Evolutionary conservation across 306 rosid genomes (phyloP).

Genomic region (Leucaena leucocephala): DNA sequence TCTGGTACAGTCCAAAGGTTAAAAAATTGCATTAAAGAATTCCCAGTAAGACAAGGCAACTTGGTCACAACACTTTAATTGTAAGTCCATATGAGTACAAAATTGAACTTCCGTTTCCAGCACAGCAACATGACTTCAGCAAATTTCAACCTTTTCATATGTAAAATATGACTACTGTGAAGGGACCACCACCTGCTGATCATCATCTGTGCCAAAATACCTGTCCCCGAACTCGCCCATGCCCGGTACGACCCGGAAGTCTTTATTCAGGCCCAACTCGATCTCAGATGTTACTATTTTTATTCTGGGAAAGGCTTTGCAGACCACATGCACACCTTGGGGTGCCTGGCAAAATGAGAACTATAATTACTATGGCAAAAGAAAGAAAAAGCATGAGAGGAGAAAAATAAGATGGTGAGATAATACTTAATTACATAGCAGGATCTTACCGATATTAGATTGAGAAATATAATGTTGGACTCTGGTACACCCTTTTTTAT

Average conservation of each 20-base stretch:
- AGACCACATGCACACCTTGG: constrained; percentile 87
- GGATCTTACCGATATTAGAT: constrained; percentile 89
- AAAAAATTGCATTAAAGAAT: constrained; percentile 37
- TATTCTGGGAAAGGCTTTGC: constrained; percentile 89
- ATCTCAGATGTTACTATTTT: constrained; percentile 98
- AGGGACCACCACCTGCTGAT: constrained; percentile 51
- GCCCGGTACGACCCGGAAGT: constrained; percentile 92
- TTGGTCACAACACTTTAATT: not conserved
- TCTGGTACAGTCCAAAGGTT: constrained; percentile 19
- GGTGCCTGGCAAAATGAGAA: constrained; percentile 72
- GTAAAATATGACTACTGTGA: constrained; percentile 45
- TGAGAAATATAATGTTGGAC: constrained; percentile 94
- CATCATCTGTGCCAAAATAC: constrained; percentile 96
- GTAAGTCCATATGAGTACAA: constrained; percentile 25
- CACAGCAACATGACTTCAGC: constrained; percentile 32
- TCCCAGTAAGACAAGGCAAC: constrained; percentile 3
- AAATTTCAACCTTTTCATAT: constrained; percentile 34
- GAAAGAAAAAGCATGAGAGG: constrained; percentile 14
- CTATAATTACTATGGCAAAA: constrained; percentile 21
- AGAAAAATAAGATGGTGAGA: not conserved
- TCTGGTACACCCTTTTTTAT: constrained; percentile 91
- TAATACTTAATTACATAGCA: not conserved
- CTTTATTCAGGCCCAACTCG: constrained; percentile 76
- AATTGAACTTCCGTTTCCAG: constrained; percentile 34
- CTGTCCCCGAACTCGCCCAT: constrained; percentile 99